phyloP scores from a whole-genome alignment of 352 stramenopile species.

The Globisporangium acanthophoron region DNA sequence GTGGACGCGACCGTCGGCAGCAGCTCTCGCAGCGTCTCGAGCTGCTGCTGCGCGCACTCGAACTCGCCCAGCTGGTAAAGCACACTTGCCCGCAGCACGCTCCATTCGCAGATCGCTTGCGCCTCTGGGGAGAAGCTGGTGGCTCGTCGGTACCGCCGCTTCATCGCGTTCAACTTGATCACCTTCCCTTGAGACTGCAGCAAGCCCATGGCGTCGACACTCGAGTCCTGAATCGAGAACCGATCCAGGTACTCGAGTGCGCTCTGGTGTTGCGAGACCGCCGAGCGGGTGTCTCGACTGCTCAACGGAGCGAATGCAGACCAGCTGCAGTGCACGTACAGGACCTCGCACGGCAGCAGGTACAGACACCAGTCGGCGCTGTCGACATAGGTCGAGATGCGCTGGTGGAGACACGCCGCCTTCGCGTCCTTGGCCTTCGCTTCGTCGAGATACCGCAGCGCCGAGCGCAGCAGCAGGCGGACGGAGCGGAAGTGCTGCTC shows the following conservation, averaged over 20 bases:
- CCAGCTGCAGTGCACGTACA: constrained; percentile 27
- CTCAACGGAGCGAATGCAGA: background rate
- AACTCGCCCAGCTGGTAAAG: constrained; percentile 25
- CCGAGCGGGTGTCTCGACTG: background rate
- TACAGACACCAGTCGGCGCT: constrained; percentile 22
- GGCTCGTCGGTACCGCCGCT: background rate
- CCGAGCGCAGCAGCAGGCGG: constrained; percentile 29
- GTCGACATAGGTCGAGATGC: constrained; percentile 20
- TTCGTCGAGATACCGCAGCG: constrained; percentile 27
- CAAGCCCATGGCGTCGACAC: constrained; percentile 4
- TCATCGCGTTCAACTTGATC: constrained; percentile 9
- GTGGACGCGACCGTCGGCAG: constrained; percentile 10
- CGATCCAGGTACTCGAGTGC: constrained; percentile 11
- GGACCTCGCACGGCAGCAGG: constrained; percentile 29
- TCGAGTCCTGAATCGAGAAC: constrained; percentile 9
- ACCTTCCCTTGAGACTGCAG: constrained; percentile 13
- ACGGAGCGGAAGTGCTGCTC: constrained; percentile 26
- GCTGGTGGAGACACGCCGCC: constrained; percentile 21
- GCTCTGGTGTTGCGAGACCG: background rate
- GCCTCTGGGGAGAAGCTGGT: constrained; percentile 2
- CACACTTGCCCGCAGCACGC: constrained; percentile 27
- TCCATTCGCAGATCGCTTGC: constrained; percentile 21
- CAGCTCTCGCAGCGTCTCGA: constrained; percentile 15
- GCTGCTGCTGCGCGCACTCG: constrained; percentile 18
- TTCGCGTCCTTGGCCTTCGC: constrained; percentile 20